These are phyloP conservation scores for Balamuthia mandrillaris DNA, from an alignment of 208 protist species.

Conservation along the genomic window DNA sequence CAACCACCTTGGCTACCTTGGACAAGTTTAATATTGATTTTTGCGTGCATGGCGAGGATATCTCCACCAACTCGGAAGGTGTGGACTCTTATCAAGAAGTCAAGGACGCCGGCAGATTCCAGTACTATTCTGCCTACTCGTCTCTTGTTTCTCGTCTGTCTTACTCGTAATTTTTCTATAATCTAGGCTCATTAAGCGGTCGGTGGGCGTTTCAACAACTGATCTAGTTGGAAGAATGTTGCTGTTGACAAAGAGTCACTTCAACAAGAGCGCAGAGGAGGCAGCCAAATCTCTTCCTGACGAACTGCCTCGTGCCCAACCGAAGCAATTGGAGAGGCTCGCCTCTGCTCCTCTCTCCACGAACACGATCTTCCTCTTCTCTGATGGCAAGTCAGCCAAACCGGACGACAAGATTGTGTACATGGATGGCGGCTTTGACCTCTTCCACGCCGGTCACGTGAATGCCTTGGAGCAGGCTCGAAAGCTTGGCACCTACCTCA, in stretches of 20 bases:
- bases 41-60: slow-evolving; percentile 96
- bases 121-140: neutral
- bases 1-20: slow-evolving; percentile 66
- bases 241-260: slow-evolving; percentile 81
- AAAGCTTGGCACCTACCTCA: slow-evolving; percentile 87
- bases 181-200: slow-evolving; percentile 53
- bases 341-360: neutral
- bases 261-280: neutral
- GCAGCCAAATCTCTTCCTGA: neutral
- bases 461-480: slow-evolving; percentile 87
- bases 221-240: slow-evolving; percentile 96
- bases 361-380: slow-evolving; percentile 81
- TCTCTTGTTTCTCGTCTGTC: neutral
- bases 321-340: neutral
- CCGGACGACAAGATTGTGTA: slow-evolving; percentile 88
- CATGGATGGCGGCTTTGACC: slow-evolving; percentile 93
- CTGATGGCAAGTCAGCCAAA: slow-evolving; percentile 75
- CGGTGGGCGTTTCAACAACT: slow-evolving; percentile 94
- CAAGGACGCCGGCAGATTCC: slow-evolving; percentile 75
- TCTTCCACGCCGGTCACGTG: slow-evolving; percentile 94
- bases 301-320: neutral
- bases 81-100: slow-evolving; percentile 91
- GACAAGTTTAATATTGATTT: slow-evolving; percentile 90
- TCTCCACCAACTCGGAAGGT: slow-evolving; percentile 87
- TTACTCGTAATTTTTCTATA: neutral